Percentiles rank a stretch among this genome's conserved stretches.
Evolutionary conservation across 169 alveolate species (phyloP).

Genomic region (Eimeria acervulina): DNA sequence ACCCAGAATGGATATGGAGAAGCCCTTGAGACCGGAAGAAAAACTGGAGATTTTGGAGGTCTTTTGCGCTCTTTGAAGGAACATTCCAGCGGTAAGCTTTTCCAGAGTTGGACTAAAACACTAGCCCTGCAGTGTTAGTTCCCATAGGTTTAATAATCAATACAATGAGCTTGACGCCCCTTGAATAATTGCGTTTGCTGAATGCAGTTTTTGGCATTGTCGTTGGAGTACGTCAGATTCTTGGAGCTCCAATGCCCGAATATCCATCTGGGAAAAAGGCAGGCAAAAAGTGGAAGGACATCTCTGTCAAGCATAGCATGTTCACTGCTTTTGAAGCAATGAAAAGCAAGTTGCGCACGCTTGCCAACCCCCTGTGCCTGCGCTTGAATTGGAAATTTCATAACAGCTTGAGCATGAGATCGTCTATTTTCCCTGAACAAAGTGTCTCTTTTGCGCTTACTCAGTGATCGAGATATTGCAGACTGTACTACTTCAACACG

Average conservation of each 20-base stretch:
- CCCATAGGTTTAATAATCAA: not conserved
- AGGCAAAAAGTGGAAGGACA: conserved; percentile 43
- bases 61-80: not conserved
- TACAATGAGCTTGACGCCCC: not conserved
- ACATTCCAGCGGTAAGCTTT: conserved; percentile 39
- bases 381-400: not conserved
- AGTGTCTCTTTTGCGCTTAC: not conserved
- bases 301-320: conserved; percentile 15
- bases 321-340: conserved; percentile 37
- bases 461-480: conserved; percentile 61
- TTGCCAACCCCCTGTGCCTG: not conserved
- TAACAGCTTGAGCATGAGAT: not conserved
- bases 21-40: conserved; percentile 43
- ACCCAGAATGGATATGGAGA: conserved; percentile 41
- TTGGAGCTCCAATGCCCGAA: conserved; percentile 45
- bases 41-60: conserved; percentile 37
- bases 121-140: not conserved
- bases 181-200: not conserved
- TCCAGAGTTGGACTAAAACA: not conserved
- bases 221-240: conserved; percentile 7
- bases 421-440: not conserved
- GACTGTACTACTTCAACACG: conserved; percentile 34
- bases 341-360: conserved; percentile 16
- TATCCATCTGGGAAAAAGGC: not conserved
- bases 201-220: conserved; percentile 25